Percentiles rank a stretch among this genome's conserved stretches.
Evolutionary conservation across 768 basidiomycete genomes (phyloP).

Genomic region (Artomyces pyxidatus): DNA sequence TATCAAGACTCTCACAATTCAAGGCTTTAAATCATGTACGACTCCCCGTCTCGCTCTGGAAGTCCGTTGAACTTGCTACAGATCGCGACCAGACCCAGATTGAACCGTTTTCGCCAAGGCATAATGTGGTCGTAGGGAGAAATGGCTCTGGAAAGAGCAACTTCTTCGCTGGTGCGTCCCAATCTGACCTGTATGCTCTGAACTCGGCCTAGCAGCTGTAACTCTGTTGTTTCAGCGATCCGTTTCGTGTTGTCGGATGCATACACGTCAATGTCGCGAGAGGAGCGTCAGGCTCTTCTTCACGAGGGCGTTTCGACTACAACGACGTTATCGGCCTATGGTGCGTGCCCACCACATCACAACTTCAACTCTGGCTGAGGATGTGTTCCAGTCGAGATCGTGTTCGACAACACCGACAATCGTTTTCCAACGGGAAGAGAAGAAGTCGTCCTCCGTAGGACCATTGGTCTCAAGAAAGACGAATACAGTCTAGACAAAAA

Average conservation of each 20-base stretch:
- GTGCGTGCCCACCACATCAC: constrained; percentile 30
- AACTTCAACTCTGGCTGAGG: background rate
- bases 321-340: constrained; percentile 88
- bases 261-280: constrained; percentile 90
- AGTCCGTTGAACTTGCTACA: constrained; percentile 22
- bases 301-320: constrained; percentile 89
- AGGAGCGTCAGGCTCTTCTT: constrained; percentile 87
- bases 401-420: constrained; percentile 92
- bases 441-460: constrained; percentile 82
- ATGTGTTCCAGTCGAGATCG: constrained; percentile 65
- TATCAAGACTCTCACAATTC: constrained; percentile 84
- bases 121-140: constrained; percentile 95
- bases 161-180: constrained; percentile 81
- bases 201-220: too few relatives aligned
- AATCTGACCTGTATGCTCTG: background rate
- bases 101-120: constrained; percentile 87
- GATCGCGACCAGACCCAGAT: constrained; percentile 87
- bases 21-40: constrained; percentile 97
- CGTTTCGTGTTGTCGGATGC: constrained; percentile 97
- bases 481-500: constrained; percentile 97
- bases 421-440: constrained; percentile 90
- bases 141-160: constrained; percentile 99
- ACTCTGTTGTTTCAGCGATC: constrained; percentile 50
- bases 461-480: constrained; percentile 97
- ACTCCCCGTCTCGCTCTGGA: constrained; percentile 6